These are phyloP conservation scores for Echria macrotheca DNA, from an alignment of 495 filamentous ascomycete species.

Conservation along the genomic window DNA sequence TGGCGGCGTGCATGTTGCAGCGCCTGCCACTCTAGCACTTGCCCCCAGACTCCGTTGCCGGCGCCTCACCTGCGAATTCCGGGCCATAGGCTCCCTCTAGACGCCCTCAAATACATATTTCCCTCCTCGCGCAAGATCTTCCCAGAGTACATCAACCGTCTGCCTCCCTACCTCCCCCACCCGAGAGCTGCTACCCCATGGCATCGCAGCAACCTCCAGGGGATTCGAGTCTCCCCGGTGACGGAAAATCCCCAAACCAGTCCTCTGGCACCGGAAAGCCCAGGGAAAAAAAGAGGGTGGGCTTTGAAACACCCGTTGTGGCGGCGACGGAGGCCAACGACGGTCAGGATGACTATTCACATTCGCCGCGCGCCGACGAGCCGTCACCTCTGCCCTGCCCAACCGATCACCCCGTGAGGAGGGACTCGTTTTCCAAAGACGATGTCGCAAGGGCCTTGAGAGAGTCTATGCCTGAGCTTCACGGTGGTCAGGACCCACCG, in stretches of 20 bases:
- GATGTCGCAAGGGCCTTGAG: no score
- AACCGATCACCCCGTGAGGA: no score
- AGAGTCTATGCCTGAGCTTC: slow-evolving; percentile 14
- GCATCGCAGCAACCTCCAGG: background rate
- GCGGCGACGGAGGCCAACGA: slow-evolving; percentile 3
- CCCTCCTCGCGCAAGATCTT: background rate
- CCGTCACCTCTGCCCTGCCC: no score
- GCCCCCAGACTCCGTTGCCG: no score
- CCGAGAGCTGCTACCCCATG: slow-evolving; percentile 1
- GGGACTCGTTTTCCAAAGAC: slow-evolving; percentile 26
- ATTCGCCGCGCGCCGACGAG: no score
- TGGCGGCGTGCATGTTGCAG: no score
- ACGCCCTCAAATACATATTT: no score
- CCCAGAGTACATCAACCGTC: background rate
- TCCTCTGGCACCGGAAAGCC: slow-evolving; percentile 11
- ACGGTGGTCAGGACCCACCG: slow-evolving; percentile 10
- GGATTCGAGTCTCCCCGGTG: background rate
- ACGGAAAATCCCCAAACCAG: background rate
- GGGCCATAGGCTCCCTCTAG: no score
- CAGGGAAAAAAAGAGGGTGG: slow-evolving; percentile 31
- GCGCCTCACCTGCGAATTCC: no score
- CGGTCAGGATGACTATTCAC: no score
- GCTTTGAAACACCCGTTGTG: slow-evolving; percentile 15
- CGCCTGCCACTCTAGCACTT: no score
- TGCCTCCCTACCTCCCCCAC: background rate